Evolutionary conservation across 2,329 filamentous ascomycete genomes (phyloP).

Genomic region (Paracoccidioides lutzii): DNA sequence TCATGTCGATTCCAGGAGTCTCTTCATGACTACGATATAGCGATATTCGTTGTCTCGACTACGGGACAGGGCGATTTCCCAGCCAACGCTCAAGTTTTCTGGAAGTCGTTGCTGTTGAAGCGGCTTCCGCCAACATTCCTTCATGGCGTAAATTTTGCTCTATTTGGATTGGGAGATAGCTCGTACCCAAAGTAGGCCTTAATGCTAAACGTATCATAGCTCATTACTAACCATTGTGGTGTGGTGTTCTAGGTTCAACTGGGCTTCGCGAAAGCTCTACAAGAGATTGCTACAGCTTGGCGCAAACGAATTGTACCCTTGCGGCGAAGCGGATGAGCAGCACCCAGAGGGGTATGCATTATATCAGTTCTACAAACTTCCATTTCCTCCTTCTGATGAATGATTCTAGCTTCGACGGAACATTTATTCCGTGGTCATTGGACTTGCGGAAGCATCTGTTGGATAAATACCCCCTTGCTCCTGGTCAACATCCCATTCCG

Average conservation of each 20-base stretch:
- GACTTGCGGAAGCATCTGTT: constrained; percentile 55
- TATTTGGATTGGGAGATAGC: constrained; percentile 86
- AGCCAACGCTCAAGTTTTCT: constrained; percentile 66
- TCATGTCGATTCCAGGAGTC: constrained; percentile 16
- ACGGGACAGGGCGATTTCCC: constrained; percentile 93
- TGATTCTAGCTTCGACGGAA: constrained; percentile 56
- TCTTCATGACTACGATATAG: constrained; percentile 25
- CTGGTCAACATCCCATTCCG: constrained; percentile 56
- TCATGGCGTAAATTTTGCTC: constrained; percentile 57
- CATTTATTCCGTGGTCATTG: constrained; percentile 65
- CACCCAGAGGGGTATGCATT: constrained; percentile 72
- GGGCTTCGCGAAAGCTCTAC: constrained; percentile 76
- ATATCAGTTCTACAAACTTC: not conserved
- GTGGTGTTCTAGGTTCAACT: constrained; percentile 58
- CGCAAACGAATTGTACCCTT: constrained; percentile 58
- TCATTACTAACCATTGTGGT: not conserved
- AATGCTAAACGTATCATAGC: not conserved
- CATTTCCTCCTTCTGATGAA: not conserved
- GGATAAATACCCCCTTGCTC: constrained; percentile 54
- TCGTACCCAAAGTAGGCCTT: constrained; percentile 72
- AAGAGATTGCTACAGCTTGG: constrained; percentile 76
- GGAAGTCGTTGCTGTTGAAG: constrained; percentile 71
- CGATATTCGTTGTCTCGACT: constrained; percentile 72
- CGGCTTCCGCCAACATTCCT: constrained; percentile 62
- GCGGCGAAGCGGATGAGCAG: constrained; percentile 84